These are phyloP conservation scores for Penicillium sp. DNA, from an alignment of 2,329 filamentous ascomycete genomes.

Conservation along the genomic window DNA sequence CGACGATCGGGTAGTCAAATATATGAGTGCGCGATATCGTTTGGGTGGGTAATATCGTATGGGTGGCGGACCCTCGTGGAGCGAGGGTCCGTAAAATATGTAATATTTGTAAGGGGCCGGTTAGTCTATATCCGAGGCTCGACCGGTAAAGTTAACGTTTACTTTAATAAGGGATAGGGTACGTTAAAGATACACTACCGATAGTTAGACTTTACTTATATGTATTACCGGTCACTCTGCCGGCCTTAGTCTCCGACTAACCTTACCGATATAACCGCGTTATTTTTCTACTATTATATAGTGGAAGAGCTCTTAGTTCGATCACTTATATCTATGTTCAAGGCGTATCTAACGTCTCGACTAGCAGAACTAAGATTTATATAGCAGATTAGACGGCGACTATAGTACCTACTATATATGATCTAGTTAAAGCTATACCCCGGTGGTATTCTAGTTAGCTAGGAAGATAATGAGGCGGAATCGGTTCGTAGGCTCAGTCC, in stretches of 20 bases:
- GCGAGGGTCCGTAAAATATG: background rate
- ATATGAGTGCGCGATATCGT: background rate
- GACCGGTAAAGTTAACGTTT: too few species aligned
- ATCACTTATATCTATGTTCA: background rate
- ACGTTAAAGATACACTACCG: background rate
- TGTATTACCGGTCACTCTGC: background rate
- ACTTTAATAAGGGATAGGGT: too few species aligned
- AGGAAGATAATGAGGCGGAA: conserved; percentile 2
- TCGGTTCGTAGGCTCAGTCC: background rate
- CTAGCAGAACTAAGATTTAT: background rate
- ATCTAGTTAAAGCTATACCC: background rate
- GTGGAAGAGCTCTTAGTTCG: background rate
- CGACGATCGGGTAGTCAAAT: background rate
- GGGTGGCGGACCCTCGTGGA: background rate
- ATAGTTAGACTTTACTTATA: background rate
- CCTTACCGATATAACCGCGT: background rate
- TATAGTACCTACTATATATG: background rate
- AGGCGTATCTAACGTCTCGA: background rate
- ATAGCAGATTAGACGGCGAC: background rate
- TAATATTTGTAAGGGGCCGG: background rate
- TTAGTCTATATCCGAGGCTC: too few species aligned
- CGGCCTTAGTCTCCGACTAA: background rate
- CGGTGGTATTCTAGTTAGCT: background rate
- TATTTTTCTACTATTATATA: background rate
- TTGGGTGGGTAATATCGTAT: background rate